These are phyloP conservation scores for Botrytis elliptica DNA, from an alignment of 2,329 filamentous ascomycete genomes.

Conservation along the genomic window DNA sequence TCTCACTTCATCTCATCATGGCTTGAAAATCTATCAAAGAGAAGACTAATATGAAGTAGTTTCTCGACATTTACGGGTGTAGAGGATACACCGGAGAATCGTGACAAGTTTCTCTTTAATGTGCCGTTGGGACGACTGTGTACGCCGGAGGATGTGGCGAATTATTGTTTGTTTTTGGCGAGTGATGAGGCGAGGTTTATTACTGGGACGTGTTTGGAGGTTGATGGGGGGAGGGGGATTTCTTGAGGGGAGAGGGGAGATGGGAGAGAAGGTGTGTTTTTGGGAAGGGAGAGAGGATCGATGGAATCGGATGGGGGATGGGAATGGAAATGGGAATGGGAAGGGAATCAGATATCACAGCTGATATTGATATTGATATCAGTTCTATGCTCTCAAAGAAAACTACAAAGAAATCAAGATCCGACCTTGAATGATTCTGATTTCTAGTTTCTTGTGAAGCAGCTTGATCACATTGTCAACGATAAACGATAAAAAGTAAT, in stretches of 20 bases:
- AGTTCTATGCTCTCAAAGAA: background rate
- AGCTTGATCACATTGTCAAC: background rate
- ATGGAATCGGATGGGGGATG: background rate
- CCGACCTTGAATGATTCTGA: background rate
- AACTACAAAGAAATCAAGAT: background rate
- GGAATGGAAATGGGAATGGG: too few relatives aligned
- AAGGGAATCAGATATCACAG: background rate
- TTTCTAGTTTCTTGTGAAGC: background rate
- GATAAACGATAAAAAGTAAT: background rate
- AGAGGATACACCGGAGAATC: slow-evolving; percentile 60
- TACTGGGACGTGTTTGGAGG: slow-evolving; percentile 68
- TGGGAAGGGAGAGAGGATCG: background rate
- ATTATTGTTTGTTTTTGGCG: slow-evolving; percentile 67
- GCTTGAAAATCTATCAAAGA: background rate
- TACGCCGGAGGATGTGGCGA: slow-evolving; percentile 65
- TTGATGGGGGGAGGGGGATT: slow-evolving; percentile 53
- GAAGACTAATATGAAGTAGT: slow-evolving; percentile 20
- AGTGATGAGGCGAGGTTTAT: slow-evolving; percentile 72
- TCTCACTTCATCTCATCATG: slow-evolving; percentile 23
- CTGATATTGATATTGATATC: background rate
- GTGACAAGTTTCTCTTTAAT: slow-evolving; percentile 53
- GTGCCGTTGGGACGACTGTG: slow-evolving; percentile 56
- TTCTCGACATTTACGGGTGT: slow-evolving; percentile 55
- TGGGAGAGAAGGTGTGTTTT: background rate
- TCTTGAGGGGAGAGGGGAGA: slow-evolving; percentile 17